Evolutionary conservation across 768 basidiomycete genomes (phyloP), one percentile per base, ranked within the genome.

Genomic region (Myochromella boudieri): DNA sequence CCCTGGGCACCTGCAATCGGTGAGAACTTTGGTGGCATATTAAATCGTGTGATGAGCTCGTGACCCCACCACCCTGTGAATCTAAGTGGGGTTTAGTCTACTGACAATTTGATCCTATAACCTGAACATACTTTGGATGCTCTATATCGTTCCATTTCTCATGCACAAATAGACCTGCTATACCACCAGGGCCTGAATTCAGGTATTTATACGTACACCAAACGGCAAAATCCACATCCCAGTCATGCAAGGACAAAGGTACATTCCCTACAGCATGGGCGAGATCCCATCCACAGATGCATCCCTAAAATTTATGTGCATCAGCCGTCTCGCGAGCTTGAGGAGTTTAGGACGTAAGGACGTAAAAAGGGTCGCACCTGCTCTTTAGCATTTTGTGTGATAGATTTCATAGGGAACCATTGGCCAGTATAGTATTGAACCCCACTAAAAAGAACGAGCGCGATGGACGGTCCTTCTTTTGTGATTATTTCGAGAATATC

Each of bases 131-230:
- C 88, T 78, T 85, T 41, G 88, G 87, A 46, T 68, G 61, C 59
- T 80, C 68, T 33, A 63, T 68, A 37, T 76, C 70, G 54, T 86
- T 75, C 89, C 89, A 92, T 64, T 81, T 86, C 47, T 87, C 81
- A 61, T 97, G 92, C 8, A 95, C 72, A 60, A 84, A 99, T 46
- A 95, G 74, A 4, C 95, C 95, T n/a, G 82, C 97, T 48, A 98
- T 95, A n/a, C 88, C 92, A 17, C 95, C 95, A 9, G 97, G 94
- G 4, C 95, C 92, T 14, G 94, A 87, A 69, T 97, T 98, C 49
- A 97, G 79, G 64, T 97, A 99, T 70, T 91, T 98, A 78, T 98
- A 99, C 25, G 93, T 89, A 66, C 97, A 99, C 92, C 95, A 98
- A 27, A 95, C 95, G 3, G 95, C 97, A 63, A 97, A 98, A 66